These are phyloP conservation scores for Pythium guiyangense DNA, from an alignment of 352 stramenopile genomes.

Conservation along the genomic window DNA sequence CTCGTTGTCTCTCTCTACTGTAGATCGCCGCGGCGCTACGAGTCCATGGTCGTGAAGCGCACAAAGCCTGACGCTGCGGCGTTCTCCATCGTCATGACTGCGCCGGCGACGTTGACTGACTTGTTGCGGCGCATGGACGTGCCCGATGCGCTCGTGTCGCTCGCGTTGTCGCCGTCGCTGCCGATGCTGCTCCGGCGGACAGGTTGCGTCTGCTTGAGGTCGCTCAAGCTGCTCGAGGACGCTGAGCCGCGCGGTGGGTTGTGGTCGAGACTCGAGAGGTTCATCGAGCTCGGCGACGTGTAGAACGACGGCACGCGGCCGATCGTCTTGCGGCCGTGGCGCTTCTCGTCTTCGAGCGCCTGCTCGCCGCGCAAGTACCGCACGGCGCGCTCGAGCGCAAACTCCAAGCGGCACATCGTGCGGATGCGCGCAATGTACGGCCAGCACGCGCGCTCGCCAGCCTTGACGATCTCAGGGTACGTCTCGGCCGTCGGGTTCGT, in stretches of 20 bases:
- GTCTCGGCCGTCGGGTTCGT: slow-evolving; percentile 69
- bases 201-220: not conserved
- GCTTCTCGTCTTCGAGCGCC: slow-evolving; percentile 72
- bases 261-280: slow-evolving; percentile 70
- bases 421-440: slow-evolving; percentile 94
- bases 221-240: not conserved
- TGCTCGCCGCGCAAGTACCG: slow-evolving; percentile 78
- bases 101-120: slow-evolving; percentile 76
- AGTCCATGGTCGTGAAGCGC: slow-evolving; percentile 31
- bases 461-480: slow-evolving; percentile 70
- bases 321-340: slow-evolving; percentile 63
- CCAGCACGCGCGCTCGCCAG: slow-evolving; percentile 91
- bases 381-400: slow-evolving; percentile 91
- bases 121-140: slow-evolving; percentile 55
- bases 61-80: slow-evolving; percentile 24
- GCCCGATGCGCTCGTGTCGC: not conserved
- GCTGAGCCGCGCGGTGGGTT: slow-evolving; percentile 19
- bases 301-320: slow-evolving; percentile 85
- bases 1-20: not conserved
- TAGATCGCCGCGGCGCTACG: slow-evolving; percentile 14
- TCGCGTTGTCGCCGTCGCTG: slow-evolving; percentile 9
- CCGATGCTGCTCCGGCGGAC: slow-evolving; percentile 7
- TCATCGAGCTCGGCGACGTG: slow-evolving; percentile 83
- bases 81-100: slow-evolving; percentile 78
- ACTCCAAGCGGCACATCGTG: slow-evolving; percentile 95